These are phyloP conservation scores for Pseudogymnoascus sp. DNA, from an alignment of 2,329 filamentous ascomycete genomes.

Conservation along the genomic window DNA sequence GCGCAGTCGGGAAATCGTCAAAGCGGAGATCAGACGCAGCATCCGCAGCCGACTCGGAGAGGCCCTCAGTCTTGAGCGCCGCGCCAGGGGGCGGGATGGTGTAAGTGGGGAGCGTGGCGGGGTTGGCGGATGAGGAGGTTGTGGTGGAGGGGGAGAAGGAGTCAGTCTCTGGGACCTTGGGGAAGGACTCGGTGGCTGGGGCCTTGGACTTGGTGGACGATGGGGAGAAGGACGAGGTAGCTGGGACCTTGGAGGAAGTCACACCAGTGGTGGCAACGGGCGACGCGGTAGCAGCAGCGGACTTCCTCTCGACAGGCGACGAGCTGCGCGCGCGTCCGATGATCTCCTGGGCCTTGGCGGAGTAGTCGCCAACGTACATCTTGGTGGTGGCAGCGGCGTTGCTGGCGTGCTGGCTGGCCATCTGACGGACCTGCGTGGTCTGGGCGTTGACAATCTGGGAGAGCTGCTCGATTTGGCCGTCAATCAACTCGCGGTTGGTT, in stretches of 20 bases:
- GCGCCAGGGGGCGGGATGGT: neutral
- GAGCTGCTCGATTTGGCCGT: conserved; percentile 50
- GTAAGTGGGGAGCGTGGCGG: neutral
- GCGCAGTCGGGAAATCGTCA: neutral
- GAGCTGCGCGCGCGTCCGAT: conserved; percentile 38
- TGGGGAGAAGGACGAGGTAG: neutral
- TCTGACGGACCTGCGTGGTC: conserved; percentile 51
- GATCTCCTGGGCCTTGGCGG: conserved; percentile 57
- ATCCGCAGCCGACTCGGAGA: neutral
- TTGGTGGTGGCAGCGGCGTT: conserved; percentile 56
- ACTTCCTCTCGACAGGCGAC: conserved; percentile 20
- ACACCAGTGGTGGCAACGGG: neutral
- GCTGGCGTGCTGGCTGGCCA: conserved; percentile 55
- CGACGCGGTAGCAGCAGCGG: neutral
- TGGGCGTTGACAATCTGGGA: conserved; percentile 52
- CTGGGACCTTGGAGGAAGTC: neutral
- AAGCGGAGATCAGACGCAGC: neutral
- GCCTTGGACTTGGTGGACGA: neutral
- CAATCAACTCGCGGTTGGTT: conserved; percentile 61
- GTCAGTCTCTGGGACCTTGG: neutral
- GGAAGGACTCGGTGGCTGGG: neutral
- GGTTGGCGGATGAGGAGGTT: neutral
- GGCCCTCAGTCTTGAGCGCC: neutral
- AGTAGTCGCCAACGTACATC: conserved; percentile 60
- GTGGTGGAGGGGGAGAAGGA: neutral